These are phyloP conservation scores for Apiotrichum veenhuisii DNA, from an alignment of 1,284 basidiomycete species.

Conservation along the genomic window DNA sequence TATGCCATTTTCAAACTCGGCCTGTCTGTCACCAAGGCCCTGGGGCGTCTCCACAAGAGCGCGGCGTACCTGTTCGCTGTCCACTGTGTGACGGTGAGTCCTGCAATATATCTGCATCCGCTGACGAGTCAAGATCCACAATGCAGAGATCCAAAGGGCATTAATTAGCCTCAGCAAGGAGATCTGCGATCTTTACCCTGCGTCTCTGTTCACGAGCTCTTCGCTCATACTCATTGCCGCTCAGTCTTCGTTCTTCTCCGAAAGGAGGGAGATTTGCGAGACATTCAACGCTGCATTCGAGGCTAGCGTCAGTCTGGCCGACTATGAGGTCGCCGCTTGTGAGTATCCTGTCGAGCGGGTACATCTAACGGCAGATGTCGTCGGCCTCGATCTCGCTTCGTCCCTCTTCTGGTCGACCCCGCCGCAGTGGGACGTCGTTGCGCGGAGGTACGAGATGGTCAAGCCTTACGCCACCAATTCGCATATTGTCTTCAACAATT, in stretches of 20 bases:
- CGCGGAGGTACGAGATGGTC: constrained; percentile 21
- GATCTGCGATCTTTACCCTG: constrained; percentile 11
- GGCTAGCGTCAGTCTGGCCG: constrained; percentile 19
- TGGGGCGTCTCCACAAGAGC: constrained; percentile 19
- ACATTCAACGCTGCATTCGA: constrained; percentile 19
- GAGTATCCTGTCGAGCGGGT: background rate
- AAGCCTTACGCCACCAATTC: constrained; percentile 20
- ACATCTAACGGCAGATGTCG: constrained; percentile 18
- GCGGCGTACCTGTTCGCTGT: constrained; percentile 23
- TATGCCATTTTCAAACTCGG: constrained; percentile 22
- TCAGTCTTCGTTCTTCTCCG: constrained; percentile 4
- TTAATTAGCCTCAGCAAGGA: constrained; percentile 11
- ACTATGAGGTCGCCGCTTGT: constrained; percentile 31
- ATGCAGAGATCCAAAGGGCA: constrained; percentile 14
- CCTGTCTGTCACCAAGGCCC: constrained; percentile 19
- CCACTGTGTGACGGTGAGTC: constrained; percentile 19
- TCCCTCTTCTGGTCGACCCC: constrained; percentile 13
- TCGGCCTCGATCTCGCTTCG: constrained; percentile 21
- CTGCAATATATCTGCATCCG: too few relatives aligned
- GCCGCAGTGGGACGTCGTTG: constrained; percentile 11
- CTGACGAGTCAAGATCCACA: constrained; percentile 3
- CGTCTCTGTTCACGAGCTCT: constrained; percentile 16
- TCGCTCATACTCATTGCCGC: constrained; percentile 21
- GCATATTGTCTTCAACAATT: constrained; percentile 17
- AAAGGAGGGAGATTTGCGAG: background rate